Evolutionary conservation across 495 filamentous ascomycete genomes (phyloP).

Genomic region (Daldinia bambusicola): DNA sequence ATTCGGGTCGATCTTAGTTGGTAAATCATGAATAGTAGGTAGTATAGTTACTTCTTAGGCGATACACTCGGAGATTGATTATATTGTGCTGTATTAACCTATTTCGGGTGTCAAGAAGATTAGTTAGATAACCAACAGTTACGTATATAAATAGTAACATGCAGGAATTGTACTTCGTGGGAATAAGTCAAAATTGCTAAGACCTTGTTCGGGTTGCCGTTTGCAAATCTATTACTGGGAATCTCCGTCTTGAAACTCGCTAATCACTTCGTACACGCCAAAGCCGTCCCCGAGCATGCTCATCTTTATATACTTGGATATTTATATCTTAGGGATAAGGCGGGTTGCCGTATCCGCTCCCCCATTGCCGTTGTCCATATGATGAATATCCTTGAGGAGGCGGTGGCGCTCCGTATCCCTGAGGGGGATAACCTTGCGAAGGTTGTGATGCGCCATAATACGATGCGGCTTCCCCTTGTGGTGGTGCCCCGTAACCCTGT

Average conservation of each 20-base stretch:
- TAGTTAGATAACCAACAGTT: too few species aligned
- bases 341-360: conserved; percentile 38
- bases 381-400: conserved; percentile 41
- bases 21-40: too few species aligned
- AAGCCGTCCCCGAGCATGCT: background rate
- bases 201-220: background rate
- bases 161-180: background rate
- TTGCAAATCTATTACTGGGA: background rate
- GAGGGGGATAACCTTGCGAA: conserved; percentile 29
- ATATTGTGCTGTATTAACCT: too few species aligned
- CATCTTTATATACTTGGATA: background rate
- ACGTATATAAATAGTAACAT: too few species aligned
- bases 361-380: conserved; percentile 43
- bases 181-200: background rate
- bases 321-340: conserved; percentile 23
- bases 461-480: conserved; percentile 44
- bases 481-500: conserved; percentile 27
- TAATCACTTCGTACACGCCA: background rate
- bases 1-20: too few species aligned
- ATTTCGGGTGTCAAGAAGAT: too few species aligned
- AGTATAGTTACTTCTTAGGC: too few species aligned
- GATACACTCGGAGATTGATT: too few species aligned
- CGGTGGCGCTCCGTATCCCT: conserved; percentile 41
- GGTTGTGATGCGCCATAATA: conserved; percentile 35
- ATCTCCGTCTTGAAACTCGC: background rate